phyloP scores from a whole-genome alignment of 768 basidiomycete genomes.

The Lentinula aciculospora region DNA sequence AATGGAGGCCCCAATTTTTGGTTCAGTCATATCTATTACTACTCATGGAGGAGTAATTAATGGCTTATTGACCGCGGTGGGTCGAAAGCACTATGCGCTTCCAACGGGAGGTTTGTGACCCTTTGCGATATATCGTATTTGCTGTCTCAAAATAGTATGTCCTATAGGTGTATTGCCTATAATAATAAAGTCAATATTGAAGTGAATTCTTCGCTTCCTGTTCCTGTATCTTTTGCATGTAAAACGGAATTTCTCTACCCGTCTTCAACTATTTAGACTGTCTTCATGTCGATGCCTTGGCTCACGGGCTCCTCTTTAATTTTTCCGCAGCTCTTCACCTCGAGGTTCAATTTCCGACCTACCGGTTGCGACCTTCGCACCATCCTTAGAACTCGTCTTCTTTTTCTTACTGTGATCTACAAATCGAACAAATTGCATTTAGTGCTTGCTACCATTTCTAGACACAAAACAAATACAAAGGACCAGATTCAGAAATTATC shows the following conservation, averaged over 20 bases:
- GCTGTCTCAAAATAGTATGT: not conserved
- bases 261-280: not conserved
- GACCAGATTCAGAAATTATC: too few relatives aligned
- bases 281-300: not conserved
- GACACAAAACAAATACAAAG: too few relatives aligned
- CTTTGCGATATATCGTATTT: not conserved
- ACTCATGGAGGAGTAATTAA: slow-evolving; percentile 61
- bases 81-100: slow-evolving; percentile 37
- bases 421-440: too few relatives aligned
- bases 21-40: slow-evolving; percentile 61
- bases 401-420: too few relatives aligned
- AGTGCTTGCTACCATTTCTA: too few relatives aligned
- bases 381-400: too few relatives aligned
- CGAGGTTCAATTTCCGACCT: not conserved
- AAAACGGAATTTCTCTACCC: too few relatives aligned
- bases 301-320: too few relatives aligned
- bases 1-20: not conserved
- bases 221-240: not conserved
- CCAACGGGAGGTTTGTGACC: slow-evolving; percentile 58
- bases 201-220: not conserved
- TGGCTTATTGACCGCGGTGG: slow-evolving; percentile 44
- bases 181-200: slow-evolving; percentile 4
- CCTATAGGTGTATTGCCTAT: slow-evolving; percentile 6
- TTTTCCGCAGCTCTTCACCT: not conserved
- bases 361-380: not conserved